Evolutionary conservation across 352 stramenopile species (phyloP), one percentile per base, ranked within the genome.

Genomic region (Pythium graminicola): DNA sequence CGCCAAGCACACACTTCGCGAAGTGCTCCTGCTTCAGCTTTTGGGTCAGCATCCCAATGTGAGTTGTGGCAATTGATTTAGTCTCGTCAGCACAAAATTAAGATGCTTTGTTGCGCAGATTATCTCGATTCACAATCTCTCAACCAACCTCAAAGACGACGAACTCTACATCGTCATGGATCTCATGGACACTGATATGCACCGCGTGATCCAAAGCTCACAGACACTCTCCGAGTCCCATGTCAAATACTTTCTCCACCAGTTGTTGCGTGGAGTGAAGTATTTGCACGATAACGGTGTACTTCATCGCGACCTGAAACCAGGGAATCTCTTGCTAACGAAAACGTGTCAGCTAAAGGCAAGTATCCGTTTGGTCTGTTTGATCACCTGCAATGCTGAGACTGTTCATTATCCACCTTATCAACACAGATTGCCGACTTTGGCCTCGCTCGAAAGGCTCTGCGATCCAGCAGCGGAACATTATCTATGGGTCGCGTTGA

Each of bases 251-350:
- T 97, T 98, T 58, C 71, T 97, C n/a, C 86, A 93, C 50, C 89
- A 97, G 53, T 66, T 97, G 4, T 45, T 23, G 6, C 83, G 91
- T 36, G 90, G 86, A 17, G 71, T 98, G 45, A 94, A 97, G 72
- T 95, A 95, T 41, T 97, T 98, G 60, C 89, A 98, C 68, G 93
- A 82, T 45, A 79, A 89, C 23, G 96, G 96, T 44, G 84, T 98
- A 40, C 85, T 97, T 32, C 96, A 98, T 64, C 77, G 96, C 31
- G 96, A 99, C 62, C 84, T 99, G 17, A 99, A 99, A 69, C 96
- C 95, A 19, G 97, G 94, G 16, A 99, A 99, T 64, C 44, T 99
- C 43, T 73, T 99, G 36, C 87, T 99, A 49, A 97, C 97, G 58
- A 92, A 31, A 5, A 47, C 20, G 6, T 47, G 40, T 47, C 22